Conservation (phyloP, 192 early-diverging fungal genomes). For the Fimicolochytrium jonesii region DNA sequence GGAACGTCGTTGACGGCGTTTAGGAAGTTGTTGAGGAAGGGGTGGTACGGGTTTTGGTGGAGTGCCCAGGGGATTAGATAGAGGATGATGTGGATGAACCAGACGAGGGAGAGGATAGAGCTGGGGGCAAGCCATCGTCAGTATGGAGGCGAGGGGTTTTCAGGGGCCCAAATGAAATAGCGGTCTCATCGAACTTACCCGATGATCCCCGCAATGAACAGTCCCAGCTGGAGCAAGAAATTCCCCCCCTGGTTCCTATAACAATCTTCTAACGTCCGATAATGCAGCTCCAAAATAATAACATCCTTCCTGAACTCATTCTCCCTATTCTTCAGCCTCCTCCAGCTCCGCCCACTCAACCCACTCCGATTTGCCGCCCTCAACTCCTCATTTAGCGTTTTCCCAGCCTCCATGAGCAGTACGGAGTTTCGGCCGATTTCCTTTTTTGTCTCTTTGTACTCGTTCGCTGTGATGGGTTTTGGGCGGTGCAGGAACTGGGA, state of each 20-base stretch:
- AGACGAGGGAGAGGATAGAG: slow-evolving; percentile 46
- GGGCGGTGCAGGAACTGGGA: slow-evolving; percentile 50
- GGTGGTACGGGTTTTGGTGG: slow-evolving; percentile 31
- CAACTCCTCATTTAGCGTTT: slow-evolving; percentile 44
- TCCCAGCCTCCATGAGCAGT: slow-evolving; percentile 46
- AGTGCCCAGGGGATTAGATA: slow-evolving; percentile 47
- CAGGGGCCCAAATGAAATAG: no score
- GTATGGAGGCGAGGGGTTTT: no score
- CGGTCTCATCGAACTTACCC: slow-evolving; percentile 29
- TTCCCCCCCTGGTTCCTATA: slow-evolving; percentile 54
- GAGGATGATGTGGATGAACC: slow-evolving; percentile 56
- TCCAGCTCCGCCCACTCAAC: slow-evolving; percentile 29
- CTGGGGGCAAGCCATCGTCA: no score
- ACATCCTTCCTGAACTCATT: slow-evolving; percentile 58
- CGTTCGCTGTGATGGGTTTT: slow-evolving; percentile 46
- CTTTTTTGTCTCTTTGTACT: slow-evolving; percentile 47
- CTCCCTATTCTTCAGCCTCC: slow-evolving; percentile 43
- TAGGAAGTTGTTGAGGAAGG: slow-evolving; percentile 57
- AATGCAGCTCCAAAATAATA: slow-evolving; percentile 55
- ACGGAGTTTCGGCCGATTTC: slow-evolving; percentile 48
- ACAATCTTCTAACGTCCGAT: slow-evolving; percentile 46
- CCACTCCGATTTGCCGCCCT: slow-evolving; percentile 33
- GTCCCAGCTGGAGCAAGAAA: slow-evolving; percentile 41
- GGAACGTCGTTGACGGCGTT: slow-evolving; percentile 38
- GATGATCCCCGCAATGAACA: slow-evolving; percentile 42